phyloP scores from a whole-genome alignment of 768 basidiomycete genomes.

The Phylloporus arenicola region DNA sequence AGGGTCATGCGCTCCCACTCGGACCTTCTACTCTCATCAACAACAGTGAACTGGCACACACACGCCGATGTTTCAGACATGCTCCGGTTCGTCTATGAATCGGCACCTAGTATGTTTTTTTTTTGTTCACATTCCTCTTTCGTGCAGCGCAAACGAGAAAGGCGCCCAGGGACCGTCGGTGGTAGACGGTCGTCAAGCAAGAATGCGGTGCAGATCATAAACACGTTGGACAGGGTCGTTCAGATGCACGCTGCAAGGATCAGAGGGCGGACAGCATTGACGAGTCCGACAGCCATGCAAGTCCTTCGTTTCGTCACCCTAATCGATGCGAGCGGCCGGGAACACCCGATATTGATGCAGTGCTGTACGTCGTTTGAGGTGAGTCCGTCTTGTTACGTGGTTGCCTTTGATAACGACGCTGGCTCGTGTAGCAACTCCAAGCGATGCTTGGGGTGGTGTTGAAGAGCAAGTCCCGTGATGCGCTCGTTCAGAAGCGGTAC shows the following conservation, averaged over 20 bases:
- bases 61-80: slow-evolving; percentile 8
- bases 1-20: slow-evolving; percentile 7
- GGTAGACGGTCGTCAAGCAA: slow-evolving; percentile 6
- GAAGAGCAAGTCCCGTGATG: slow-evolving; percentile 12
- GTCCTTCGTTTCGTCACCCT: slow-evolving; percentile 20
- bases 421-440: slow-evolving; percentile 16
- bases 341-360: slow-evolving; percentile 23
- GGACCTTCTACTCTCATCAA: slow-evolving; percentile 3
- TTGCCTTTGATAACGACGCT: not conserved
- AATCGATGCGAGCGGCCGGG: slow-evolving; percentile 24
- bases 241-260: slow-evolving; percentile 17
- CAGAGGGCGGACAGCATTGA: not conserved
- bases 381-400: not conserved
- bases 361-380: slow-evolving; percentile 25
- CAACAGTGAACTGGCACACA: not conserved
- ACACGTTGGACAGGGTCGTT: slow-evolving; percentile 19
- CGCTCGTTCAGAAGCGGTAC: slow-evolving; percentile 20
- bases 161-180: not conserved
- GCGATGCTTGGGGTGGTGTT: slow-evolving; percentile 16
- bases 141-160: slow-evolving; percentile 19
- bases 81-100: slow-evolving; percentile 5
- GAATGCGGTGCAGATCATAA: slow-evolving; percentile 14
- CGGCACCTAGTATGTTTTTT: not conserved
- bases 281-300: slow-evolving; percentile 18
- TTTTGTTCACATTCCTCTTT: not conserved